Evolutionary conservation across 257 asterid species (phyloP), one percentile per base, ranked within the genome.

Genomic region (Gentiana straminea): DNA sequence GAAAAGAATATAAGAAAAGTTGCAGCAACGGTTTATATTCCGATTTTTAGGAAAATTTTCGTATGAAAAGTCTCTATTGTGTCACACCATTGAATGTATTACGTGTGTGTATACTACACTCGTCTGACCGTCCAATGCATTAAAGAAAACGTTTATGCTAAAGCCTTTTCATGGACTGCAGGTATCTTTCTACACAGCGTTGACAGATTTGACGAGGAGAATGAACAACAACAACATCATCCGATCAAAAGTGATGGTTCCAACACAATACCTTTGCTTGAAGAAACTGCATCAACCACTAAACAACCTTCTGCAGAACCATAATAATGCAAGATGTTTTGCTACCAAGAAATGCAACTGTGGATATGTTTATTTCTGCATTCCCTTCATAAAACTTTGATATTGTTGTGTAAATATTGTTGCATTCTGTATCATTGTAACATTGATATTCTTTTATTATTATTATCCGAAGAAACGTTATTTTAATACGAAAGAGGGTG

Each of bases 161-260:
- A 51, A 33, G 11, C 7, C 13, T 45, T 34, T 54, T 52, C 35
- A 9, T 51, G 51, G 41, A 51, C 62, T 51, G 67, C 77, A 91
- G 98, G 96, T 44, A 67, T 83, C 10, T 92, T 92, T 70, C 46
- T 92, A 54, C 81, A 67, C 5, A 62, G 84, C 38, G 94, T 83
- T 64, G 98, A 92, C 68, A 73, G 93, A 59, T 83, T 67, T 57
- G 10, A 85, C 7, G 95, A 92, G 52, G 98, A 84, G 0, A 67
- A 64, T 2, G 86, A 79, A 67, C 68, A 68, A 11, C 59, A 73
- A 4, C 57, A 79, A 67, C 68, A 68, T 13, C 59, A 73, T 5
- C 57, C 51, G 47, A 11, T 73, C 37, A 67, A 13, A 2, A 68
- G 41, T 3, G 80, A 78, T 51, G 80, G 76, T 66, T 36, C 82